Evolutionary conservation across 257 asterid species (phyloP).

Genomic region (Plantago major): DNA sequence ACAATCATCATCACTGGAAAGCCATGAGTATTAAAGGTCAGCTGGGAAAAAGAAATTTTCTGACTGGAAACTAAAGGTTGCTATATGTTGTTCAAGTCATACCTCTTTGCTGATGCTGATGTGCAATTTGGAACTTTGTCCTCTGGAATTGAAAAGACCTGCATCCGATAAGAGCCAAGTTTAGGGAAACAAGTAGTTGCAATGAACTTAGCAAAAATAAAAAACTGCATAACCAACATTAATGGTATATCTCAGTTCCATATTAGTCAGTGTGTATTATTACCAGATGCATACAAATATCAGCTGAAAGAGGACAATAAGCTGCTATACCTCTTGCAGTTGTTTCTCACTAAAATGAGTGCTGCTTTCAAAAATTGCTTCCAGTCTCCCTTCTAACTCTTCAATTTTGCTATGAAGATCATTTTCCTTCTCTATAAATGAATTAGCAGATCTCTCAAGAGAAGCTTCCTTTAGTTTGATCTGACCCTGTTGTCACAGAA

Average conservation of each 20-base stretch:
- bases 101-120: constrained; percentile 17
- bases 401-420: constrained; percentile 62
- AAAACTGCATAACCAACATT: neutral
- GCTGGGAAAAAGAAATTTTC: too few relatives aligned
- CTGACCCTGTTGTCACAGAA: constrained; percentile 46
- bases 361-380: constrained; percentile 41
- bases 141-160: constrained; percentile 27
- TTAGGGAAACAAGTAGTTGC: too few relatives aligned
- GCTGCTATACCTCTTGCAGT: constrained; percentile 42
- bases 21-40: too few relatives aligned
- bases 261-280: too few relatives aligned
- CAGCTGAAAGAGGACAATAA: neutral
- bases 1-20: too few relatives aligned
- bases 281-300: too few relatives aligned
- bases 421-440: constrained; percentile 71
- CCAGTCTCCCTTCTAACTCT: constrained; percentile 57
- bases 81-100: too few relatives aligned
- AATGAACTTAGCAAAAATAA: too few relatives aligned
- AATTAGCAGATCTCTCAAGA: constrained; percentile 54
- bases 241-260: too few relatives aligned
- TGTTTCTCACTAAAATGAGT: constrained; percentile 30
- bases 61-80: too few relatives aligned
- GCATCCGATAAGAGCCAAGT: neutral
- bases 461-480: constrained; percentile 62
- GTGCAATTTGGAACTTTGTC: constrained; percentile 17